Percentiles rank a stretch among this genome's conserved stretches.
phyloP scores from a whole-genome alignment of 2,329 filamentous ascomycete species.

The Epicoccum sorghinum region DNA sequence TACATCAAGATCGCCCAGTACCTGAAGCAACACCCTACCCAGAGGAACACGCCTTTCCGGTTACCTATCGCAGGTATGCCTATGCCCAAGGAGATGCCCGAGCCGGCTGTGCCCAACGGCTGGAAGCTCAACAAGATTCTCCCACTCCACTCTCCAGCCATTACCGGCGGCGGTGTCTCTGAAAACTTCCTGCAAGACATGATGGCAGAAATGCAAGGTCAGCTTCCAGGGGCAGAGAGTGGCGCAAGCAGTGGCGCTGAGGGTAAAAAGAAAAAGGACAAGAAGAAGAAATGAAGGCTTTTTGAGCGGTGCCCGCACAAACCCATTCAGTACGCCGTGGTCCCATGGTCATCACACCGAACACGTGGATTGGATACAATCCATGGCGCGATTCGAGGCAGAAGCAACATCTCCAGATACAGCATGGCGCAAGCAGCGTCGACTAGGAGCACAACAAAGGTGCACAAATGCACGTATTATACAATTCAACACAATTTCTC shows the following conservation, averaged over 20 bases:
- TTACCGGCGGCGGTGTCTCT: slow-evolving; percentile 90
- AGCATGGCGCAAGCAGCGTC: neutral
- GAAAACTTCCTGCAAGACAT: slow-evolving; percentile 97
- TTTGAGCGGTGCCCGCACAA: neutral
- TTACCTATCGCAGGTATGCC: slow-evolving; percentile 76
- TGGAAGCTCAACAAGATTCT: slow-evolving; percentile 89
- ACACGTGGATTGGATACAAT: neutral
- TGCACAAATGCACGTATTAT: neutral
- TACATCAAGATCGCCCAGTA: slow-evolving; percentile 80
- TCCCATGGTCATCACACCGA: neutral
- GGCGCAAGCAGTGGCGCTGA: slow-evolving; percentile 33
- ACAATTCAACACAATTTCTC: neutral
- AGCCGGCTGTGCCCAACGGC: slow-evolving; percentile 72
- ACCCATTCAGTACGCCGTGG: neutral
- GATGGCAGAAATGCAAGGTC: slow-evolving; percentile 85
- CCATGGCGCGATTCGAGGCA: neutral
- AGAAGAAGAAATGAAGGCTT: slow-evolving; percentile 45
- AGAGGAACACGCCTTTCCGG: slow-evolving; percentile 71
- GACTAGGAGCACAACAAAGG: neutral
- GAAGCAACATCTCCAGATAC: neutral
- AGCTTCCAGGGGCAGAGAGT: slow-evolving; percentile 34
- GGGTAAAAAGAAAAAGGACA: slow-evolving; percentile 46
- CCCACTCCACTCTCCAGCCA: slow-evolving; percentile 84
- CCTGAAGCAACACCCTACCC: slow-evolving; percentile 78
- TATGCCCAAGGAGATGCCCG: slow-evolving; percentile 69